These are phyloP conservation scores for Leishmania tropica DNA, from an alignment of 208 protist species.

Conservation along the genomic window DNA sequence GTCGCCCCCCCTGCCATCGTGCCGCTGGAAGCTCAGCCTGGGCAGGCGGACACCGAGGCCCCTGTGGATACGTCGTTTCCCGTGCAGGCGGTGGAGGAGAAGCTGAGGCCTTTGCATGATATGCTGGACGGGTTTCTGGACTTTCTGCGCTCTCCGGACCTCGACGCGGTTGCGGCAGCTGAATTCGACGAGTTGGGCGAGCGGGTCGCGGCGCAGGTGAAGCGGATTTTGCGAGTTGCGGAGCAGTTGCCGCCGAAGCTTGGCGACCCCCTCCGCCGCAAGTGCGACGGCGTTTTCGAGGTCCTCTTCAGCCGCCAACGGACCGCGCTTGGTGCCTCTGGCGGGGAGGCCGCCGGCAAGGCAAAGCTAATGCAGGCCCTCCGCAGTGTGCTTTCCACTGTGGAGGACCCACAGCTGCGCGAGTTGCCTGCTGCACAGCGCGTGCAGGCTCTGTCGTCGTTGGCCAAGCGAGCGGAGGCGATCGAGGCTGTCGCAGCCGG, in stretches of 20 bases:
- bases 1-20: background rate
- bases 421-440: constrained; percentile 23
- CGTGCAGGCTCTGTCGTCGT: constrained; percentile 6
- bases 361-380: constrained; percentile 22
- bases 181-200: constrained; percentile 39
- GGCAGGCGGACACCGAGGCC: background rate
- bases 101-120: constrained; percentile 42
- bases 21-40: background rate
- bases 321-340: background rate
- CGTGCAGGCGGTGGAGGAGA: constrained; percentile 10
- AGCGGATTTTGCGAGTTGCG: constrained; percentile 40
- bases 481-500: constrained; percentile 20
- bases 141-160: constrained; percentile 44
- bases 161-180: constrained; percentile 21
- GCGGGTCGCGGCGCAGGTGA: constrained; percentile 47
- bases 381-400: constrained; percentile 1
- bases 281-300: constrained; percentile 52
- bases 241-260: constrained; percentile 43
- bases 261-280: constrained; percentile 38
- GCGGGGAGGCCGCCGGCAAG: background rate
- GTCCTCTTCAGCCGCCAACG: background rate
- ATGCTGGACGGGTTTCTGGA: constrained; percentile 72
- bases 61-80: background rate
- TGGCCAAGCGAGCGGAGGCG: constrained; percentile 6
- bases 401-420: constrained; percentile 22